Conservation (phyloP, 2,329 filamentous ascomycete species). For the Monosporascus sp. region DNA sequence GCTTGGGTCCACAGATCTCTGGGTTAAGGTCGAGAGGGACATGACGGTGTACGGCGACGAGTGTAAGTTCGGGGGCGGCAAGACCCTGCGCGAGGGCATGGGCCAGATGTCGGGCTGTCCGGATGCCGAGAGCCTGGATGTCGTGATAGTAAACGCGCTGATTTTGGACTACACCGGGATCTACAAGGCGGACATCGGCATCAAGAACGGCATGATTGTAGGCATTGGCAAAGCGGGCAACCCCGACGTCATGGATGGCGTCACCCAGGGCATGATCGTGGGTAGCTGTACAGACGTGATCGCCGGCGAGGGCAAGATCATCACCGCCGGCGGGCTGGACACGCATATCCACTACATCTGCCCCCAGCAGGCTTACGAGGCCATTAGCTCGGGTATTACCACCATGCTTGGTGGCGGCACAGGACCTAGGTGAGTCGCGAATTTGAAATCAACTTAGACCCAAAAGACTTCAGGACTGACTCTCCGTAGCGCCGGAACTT, state of each 20-base stretch:
- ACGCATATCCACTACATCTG: slow-evolving; percentile 93
- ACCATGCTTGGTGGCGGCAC: slow-evolving; percentile 88
- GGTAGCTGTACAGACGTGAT: slow-evolving; percentile 89
- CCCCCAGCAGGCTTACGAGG: slow-evolving; percentile 82
- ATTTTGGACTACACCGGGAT: slow-evolving; percentile 90
- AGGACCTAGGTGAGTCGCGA: slow-evolving; percentile 64
- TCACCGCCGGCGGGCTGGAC: slow-evolving; percentile 87
- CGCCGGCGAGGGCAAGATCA: slow-evolving; percentile 82
- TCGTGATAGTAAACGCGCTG: slow-evolving; percentile 84
- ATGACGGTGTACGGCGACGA: slow-evolving; percentile 84
- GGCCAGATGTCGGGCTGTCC: slow-evolving; percentile 77
- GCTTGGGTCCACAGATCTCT: slow-evolving; percentile 78
- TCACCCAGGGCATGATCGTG: slow-evolving; percentile 71
- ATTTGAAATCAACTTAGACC: no score
- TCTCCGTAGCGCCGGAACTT: slow-evolving; percentile 66
- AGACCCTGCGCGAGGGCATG: slow-evolving; percentile 92
- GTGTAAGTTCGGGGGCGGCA: slow-evolving; percentile 91
- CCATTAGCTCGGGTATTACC: slow-evolving; percentile 80
- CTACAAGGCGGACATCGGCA: slow-evolving; percentile 93
- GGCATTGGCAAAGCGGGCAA: slow-evolving; percentile 94
- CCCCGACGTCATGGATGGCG: slow-evolving; percentile 93
- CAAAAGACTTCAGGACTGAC: no score
- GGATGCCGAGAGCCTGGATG: slow-evolving; percentile 70
- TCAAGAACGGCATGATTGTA: slow-evolving; percentile 80
- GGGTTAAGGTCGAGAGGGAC: slow-evolving; percentile 86